These are phyloP conservation scores for Chrysoporthe deuterocubensis DNA, from an alignment of 2,329 filamentous ascomycete species.

Conservation along the genomic window DNA sequence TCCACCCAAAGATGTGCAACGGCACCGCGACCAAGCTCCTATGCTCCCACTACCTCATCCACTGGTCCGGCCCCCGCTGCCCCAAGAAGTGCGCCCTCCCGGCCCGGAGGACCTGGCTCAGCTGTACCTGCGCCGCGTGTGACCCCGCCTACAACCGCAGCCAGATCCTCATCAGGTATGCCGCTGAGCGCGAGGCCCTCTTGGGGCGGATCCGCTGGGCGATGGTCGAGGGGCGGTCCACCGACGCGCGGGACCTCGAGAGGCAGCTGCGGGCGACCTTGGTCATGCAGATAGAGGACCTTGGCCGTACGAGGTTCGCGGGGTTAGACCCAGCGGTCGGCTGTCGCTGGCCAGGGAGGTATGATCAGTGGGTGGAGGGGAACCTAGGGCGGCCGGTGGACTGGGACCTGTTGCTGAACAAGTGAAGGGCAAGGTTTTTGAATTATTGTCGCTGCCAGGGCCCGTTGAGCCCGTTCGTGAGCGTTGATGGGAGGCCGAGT, in stretches of 20 bases:
- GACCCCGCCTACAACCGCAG: constrained; percentile 24
- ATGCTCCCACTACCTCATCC: constrained; percentile 30
- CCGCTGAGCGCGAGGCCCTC: constrained; percentile 14
- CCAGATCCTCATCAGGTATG: constrained; percentile 23
- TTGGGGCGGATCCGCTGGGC: constrained; percentile 53
- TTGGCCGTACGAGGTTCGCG: constrained; percentile 10
- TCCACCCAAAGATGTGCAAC: constrained; percentile 24
- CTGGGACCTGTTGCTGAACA: constrained; percentile 24
- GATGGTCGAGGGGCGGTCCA: constrained; percentile 49
- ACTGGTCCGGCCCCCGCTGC: constrained; percentile 26
- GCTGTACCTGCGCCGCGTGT: constrained; percentile 30
- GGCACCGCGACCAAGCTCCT: constrained; percentile 27
- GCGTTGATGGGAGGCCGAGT: constrained; percentile 22
- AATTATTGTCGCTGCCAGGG: constrained; percentile 19
- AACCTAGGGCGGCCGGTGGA: constrained; percentile 25
- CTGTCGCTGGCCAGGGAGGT: constrained; percentile 25
- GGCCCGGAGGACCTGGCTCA: constrained; percentile 19
- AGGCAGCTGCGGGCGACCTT: constrained; percentile 16
- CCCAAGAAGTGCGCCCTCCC: constrained; percentile 27
- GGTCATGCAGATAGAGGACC: constrained; percentile 23
- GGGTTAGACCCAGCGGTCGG: constrained; percentile 22
- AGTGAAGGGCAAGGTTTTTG: neutral
- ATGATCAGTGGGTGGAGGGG: constrained; percentile 24
- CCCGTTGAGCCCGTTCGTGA: constrained; percentile 17
- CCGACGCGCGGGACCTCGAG: constrained; percentile 29